These are phyloP conservation scores for Amoeboaphelidium occidentale DNA, from an alignment of 371 early-diverging fungal species.

Conservation along the genomic window DNA sequence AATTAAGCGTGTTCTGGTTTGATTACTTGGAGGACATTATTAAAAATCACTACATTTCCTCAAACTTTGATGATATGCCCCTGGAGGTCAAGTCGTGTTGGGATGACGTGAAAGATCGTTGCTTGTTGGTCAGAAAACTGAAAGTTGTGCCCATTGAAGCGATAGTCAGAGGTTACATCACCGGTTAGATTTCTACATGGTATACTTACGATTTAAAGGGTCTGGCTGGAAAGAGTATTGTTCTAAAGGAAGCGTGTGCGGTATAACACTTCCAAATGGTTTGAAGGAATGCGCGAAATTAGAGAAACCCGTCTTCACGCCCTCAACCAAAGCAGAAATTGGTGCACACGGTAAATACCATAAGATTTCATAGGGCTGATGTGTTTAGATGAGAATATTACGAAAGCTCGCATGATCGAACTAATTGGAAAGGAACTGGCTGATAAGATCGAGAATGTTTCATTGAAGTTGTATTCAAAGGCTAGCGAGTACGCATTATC, in stretches of 20 bases:
- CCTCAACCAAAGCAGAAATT: slow-evolving; percentile 90
- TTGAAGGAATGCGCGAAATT: slow-evolving; percentile 63
- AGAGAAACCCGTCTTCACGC: slow-evolving; percentile 65
- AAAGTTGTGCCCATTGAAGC: slow-evolving; percentile 90
- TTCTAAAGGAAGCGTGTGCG: slow-evolving; percentile 29
- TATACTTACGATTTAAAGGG: too few species aligned
- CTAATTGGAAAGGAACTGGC: not conserved
- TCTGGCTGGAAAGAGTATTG: slow-evolving; percentile 89
- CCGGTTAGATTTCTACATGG: slow-evolving; percentile 30
- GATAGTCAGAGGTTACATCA: slow-evolving; percentile 88
- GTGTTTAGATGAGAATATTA: slow-evolving; percentile 64
- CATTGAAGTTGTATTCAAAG: slow-evolving; percentile 3
- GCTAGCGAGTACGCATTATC: slow-evolving; percentile 55
- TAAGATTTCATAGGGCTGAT: not conserved
- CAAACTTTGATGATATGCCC: slow-evolving; percentile 80
- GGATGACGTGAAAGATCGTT: slow-evolving; percentile 59
- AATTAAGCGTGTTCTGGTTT: slow-evolving; percentile 87
- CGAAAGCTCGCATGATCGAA: too few species aligned
- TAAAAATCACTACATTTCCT: slow-evolving; percentile 81
- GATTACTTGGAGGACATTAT: slow-evolving; percentile 49
- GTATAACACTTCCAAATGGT: slow-evolving; percentile 30
- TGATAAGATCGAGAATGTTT: not conserved
- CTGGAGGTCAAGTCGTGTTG: slow-evolving; percentile 53
- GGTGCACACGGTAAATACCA: slow-evolving; percentile 57
- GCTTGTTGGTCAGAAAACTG: slow-evolving; percentile 70